Conservation (phyloP, 768 basidiomycete genomes). For the Thelephora ganbajun region DNA sequence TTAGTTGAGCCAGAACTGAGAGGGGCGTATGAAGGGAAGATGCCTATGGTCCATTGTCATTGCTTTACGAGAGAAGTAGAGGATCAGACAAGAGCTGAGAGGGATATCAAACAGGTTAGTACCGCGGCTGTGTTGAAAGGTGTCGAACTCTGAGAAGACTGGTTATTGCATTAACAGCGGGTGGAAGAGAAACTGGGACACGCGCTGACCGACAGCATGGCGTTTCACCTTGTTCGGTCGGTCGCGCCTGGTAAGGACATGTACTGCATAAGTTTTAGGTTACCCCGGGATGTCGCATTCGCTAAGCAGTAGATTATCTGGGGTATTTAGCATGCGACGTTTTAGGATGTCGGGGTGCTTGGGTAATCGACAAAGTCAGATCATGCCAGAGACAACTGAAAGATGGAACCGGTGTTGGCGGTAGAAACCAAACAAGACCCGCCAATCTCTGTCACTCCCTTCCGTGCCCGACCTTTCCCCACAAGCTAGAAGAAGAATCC, state of each 20-base stretch:
- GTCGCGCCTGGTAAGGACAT: constrained; percentile 96
- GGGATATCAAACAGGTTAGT: constrained; percentile 72
- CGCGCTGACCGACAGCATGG: constrained; percentile 32
- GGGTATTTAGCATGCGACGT: constrained; percentile 1
- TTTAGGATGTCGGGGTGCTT: too few relatives aligned
- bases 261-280: constrained; percentile 89
- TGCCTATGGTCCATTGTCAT: constrained; percentile 93
- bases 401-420: too few relatives aligned
- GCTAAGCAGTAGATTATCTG: constrained; percentile 1
- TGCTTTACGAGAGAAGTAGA: constrained; percentile 80
- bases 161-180: constrained; percentile 33
- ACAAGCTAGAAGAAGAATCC: constrained; percentile 10
- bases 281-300: constrained; percentile 35
- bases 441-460: background rate
- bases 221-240: constrained; percentile 69
- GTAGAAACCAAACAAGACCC: too few relatives aligned
- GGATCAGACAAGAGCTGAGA: constrained; percentile 49
- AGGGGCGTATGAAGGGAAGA: constrained; percentile 25
- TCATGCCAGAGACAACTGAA: background rate
- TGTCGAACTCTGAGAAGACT: constrained; percentile 1
- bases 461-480: constrained; percentile 10
- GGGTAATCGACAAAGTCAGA: background rate
- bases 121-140: background rate
- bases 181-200: constrained; percentile 54
- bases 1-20: constrained; percentile 35